Base-by-base conservation (phyloP, 495 filamentous ascomycete species). In the Annulohypoxylon stygium region DNA sequence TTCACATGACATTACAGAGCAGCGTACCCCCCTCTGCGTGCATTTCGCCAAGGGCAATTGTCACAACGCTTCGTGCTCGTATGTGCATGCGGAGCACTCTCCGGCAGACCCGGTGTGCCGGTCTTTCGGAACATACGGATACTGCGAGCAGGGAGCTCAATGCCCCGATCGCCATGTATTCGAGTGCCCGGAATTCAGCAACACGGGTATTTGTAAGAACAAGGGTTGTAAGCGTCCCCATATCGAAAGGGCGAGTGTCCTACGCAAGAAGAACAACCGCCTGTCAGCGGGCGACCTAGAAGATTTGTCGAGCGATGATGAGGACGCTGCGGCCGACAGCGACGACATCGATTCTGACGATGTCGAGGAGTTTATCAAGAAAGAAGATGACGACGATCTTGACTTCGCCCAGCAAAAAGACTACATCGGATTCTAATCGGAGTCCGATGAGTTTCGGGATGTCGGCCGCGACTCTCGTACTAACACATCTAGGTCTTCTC, bases 141-240 rank as follows among this genome's bases (percentile, higher is more conserved):
- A 96, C 78, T 99, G 96, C 83, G 90, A 92, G 62, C 93, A 93
- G 78, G 96, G 96, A 51, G 86, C 86, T 47, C 78, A 83, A 48
- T 99, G 96, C 78, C 78, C 90, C 65, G 90, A 97, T 69, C 92
- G 93, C 69, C 96, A 99, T 81, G 90, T 93, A 62, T 85, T 84
- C 73, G 96, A 98, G 79, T 99, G 96, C 77, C 96, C 96, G 51
- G 93, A 98, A 78, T 97, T 97, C 84, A 92, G 93, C 85, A 97
- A 97, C 82, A 92, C 87, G 58, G 95, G 95, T 68, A 82, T 86
- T 39, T 99, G 96, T 88, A 90, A 89, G 75, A 90, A 89, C 77
- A 91, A 91, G 81, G 90, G 90, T 37, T 99, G 96, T 85, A 90
- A 89, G 76, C 84, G 98, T 67, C 92, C 89, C 30, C 96, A 99